Evolutionary conservation across 805 yeast species (phyloP), one percentile per base, ranked within the genome.

Genomic region (Spathaspora gorwiae): DNA sequence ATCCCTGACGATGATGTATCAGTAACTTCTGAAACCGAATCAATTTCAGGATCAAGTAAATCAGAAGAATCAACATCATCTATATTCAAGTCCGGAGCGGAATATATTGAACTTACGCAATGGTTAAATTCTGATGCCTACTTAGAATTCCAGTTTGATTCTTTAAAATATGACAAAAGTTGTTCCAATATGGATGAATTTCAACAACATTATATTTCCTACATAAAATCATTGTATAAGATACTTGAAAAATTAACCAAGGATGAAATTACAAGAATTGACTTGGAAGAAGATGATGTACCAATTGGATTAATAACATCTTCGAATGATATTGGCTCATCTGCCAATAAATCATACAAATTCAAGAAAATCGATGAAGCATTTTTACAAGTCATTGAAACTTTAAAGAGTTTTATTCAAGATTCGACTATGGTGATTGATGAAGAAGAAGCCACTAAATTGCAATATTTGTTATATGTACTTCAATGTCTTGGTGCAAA

Each of bases 401-500:
- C 60, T 29, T 57, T 73, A 26, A 48, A 56, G 19, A 43, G 44
- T 11, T 56, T 74, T 44, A 59, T 73, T 7, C 43, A 51, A 2
- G 44, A 60, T 30, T 52, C 50, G 2, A 54, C 53, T 7, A 60
- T 53, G 40, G 46, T 49, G 10, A 68, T 60, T 26, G 55, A 55
- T 12, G 62, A 64, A 10, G 63, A 66, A 11, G 62, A 53, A 27
- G 45, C 44, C 15, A 26, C 49, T 39, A 43, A 59, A 49, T 44
- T 64, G 59, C 53, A 75, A 42, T 80, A 78, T 44, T 66, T 73
- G 29, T 56, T 76, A 30, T 71, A 73, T 47, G 76, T 85, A 7
- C 55, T 85, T 39, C 81, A 80, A 47, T 77, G 89, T 52, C 56
- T 85, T 26, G 73, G 74, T 41, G 78, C 87, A 0, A 59, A 78